A percentile compares a stretch with the other conserved stretches of the same genome.
Evolutionary conservation across 306 rosid genomes (phyloP).

Genomic region (Luffa acutangula): DNA sequence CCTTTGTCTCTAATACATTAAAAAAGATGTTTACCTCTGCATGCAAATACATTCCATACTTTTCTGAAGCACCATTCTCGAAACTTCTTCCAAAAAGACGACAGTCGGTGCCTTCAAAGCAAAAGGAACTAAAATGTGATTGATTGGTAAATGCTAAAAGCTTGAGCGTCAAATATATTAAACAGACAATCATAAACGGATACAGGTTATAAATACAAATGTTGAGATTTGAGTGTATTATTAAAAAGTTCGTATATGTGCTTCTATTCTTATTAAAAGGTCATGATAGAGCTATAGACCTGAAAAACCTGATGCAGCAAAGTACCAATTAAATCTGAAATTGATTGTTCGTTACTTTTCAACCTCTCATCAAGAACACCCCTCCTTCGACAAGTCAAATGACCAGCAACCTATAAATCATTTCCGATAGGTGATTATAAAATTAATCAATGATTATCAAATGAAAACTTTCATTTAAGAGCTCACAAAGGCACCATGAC

Average conservation of each 20-base stretch:
- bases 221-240: not conserved
- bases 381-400: slow-evolving; percentile 75
- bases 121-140: not conserved
- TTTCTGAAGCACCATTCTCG: slow-evolving; percentile 43
- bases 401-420: slow-evolving; percentile 59
- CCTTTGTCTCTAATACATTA: not conserved
- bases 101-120: slow-evolving; percentile 51
- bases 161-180: not conserved
- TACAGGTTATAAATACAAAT: slow-evolving; percentile 2
- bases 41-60: slow-evolving; percentile 77
- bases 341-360: slow-evolving; percentile 59
- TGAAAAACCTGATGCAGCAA: slow-evolving; percentile 85
- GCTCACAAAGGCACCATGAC: slow-evolving; percentile 4
- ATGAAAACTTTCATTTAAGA: slow-evolving; percentile 5
- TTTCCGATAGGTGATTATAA: not conserved
- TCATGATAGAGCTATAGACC: slow-evolving; percentile 34
- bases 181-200: not conserved
- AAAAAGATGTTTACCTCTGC: slow-evolving; percentile 46
- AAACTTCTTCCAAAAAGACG: slow-evolving; percentile 51
- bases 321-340: slow-evolving; percentile 69
- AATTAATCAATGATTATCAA: not conserved
- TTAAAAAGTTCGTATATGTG: not conserved
- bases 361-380: slow-evolving; percentile 86
- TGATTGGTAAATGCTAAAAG: not conserved
- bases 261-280: not conserved